A percentile compares a stretch with the other conserved stretches of the same genome.
Conservation (phyloP, 176 grass and related monocot species). For the Carex parvula region DNA sequence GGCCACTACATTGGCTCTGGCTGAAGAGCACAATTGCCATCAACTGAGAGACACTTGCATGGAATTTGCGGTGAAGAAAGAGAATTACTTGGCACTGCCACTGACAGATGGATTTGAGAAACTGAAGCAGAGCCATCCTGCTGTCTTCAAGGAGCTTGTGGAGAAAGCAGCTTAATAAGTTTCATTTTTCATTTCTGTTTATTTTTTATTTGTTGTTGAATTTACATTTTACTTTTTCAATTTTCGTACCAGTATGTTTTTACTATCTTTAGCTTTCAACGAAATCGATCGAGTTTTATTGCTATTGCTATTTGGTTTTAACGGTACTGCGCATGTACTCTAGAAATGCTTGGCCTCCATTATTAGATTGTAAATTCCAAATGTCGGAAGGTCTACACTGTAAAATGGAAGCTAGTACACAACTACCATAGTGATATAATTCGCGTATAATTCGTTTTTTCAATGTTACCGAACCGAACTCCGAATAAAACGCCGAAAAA, state of each 20-base stretch:
- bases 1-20: background rate
- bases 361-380: too few species aligned
- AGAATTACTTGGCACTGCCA: constrained; percentile 13
- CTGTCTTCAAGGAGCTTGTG: constrained; percentile 19
- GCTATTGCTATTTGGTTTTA: background rate
- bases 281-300: background rate
- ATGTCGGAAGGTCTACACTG: too few species aligned
- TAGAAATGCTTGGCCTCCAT: too few species aligned
- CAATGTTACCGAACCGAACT: too few species aligned
- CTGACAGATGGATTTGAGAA: constrained; percentile 25
- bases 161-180: background rate
- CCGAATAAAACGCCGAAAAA: too few species aligned
- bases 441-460: too few species aligned
- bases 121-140: constrained; percentile 8
- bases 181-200: background rate
- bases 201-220: background rate
- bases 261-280: background rate
- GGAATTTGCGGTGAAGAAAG: constrained; percentile 7
- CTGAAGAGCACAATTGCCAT: background rate
- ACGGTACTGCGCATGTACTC: too few species aligned
- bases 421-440: too few species aligned
- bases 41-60: constrained; percentile 12
- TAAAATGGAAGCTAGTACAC: too few species aligned
- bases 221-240: background rate
- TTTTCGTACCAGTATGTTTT: background rate